Percentiles rank a stretch among this genome's conserved stretches.
Evolutionary conservation across 129 eudicot species (phyloP).

Genomic region (Helichrysum umbraculigerum): DNA sequence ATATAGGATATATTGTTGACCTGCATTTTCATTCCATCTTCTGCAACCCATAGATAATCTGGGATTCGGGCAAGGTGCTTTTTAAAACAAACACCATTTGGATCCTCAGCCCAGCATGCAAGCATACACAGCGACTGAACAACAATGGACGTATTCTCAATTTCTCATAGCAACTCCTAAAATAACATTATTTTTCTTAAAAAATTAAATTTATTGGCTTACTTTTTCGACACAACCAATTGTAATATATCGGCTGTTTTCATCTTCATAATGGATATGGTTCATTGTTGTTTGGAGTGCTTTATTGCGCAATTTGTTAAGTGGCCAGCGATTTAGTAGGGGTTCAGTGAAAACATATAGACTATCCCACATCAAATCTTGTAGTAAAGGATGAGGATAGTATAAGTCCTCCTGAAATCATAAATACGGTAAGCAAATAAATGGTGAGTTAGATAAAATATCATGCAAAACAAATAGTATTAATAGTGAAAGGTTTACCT

Average conservation of each 20-base stretch:
- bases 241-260: constrained; percentile 70
- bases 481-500: constrained; percentile 36
- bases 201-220: neutral
- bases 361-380: constrained; percentile 47
- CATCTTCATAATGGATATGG: constrained; percentile 66
- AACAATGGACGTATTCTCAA: neutral
- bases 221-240: constrained; percentile 84
- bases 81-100: constrained; percentile 74
- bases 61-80: constrained; percentile 85
- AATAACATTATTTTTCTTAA: neutral
- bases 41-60: constrained; percentile 87
- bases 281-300: constrained; percentile 43
- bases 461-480: neutral
- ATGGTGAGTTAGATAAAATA: neutral
- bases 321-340: constrained; percentile 36
- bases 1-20: constrained; percentile 25
- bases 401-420: constrained; percentile 37
- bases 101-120: constrained; percentile 98
- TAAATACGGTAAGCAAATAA: constrained; percentile 1
- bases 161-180: neutral
- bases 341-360: constrained; percentile 38
- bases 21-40: constrained; percentile 99
- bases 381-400: constrained; percentile 45
- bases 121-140: constrained; percentile 73
- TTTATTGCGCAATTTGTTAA: constrained; percentile 36